phyloP scores from a whole-genome alignment of 768 basidiomycete genomes.

The Cyathus striatus region DNA sequence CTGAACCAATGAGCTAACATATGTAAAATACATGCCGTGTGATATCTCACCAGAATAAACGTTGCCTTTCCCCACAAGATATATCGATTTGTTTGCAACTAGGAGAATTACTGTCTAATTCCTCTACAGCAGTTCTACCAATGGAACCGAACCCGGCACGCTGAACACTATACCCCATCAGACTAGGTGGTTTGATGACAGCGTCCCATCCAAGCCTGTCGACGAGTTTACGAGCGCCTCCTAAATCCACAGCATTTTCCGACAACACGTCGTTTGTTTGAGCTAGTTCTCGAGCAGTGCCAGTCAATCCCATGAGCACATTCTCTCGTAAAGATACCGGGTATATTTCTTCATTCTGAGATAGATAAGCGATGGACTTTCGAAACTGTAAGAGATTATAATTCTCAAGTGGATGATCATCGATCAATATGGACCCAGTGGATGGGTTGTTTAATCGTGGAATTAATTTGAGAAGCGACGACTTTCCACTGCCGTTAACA shows the following conservation, averaged over 20 bases:
- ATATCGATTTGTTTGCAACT: constrained; percentile 14
- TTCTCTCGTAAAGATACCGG: constrained; percentile 27
- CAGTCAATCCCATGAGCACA: constrained; percentile 19
- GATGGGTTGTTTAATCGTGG: constrained; percentile 23
- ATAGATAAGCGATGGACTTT: constrained; percentile 32
- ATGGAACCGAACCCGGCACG: constrained; percentile 19
- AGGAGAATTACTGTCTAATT: constrained; percentile 15
- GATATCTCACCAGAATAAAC: constrained; percentile 31
- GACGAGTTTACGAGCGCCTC: constrained; percentile 27
- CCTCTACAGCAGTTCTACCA: constrained; percentile 19
- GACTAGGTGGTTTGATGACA: constrained; percentile 22
- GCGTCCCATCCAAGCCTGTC: constrained; percentile 28
- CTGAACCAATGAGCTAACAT: constrained; percentile 16
- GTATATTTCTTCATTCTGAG: constrained; percentile 32
- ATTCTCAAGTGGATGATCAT: constrained; percentile 25
- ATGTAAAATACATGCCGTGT: constrained; percentile 1
- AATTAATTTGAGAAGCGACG: constrained; percentile 36
- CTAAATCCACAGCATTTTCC: constrained; percentile 20
- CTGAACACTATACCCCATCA: constrained; percentile 22
- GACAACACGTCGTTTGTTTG: constrained; percentile 8
- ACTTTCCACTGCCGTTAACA: constrained; percentile 39
- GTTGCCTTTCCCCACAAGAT: constrained; percentile 33
- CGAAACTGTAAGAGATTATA: constrained; percentile 28
- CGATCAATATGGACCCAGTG: constrained; percentile 33
- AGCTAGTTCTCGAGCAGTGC: background rate